Conservation (phyloP, 352 stramenopile species). For the Phytophthora foliorum region DNA sequence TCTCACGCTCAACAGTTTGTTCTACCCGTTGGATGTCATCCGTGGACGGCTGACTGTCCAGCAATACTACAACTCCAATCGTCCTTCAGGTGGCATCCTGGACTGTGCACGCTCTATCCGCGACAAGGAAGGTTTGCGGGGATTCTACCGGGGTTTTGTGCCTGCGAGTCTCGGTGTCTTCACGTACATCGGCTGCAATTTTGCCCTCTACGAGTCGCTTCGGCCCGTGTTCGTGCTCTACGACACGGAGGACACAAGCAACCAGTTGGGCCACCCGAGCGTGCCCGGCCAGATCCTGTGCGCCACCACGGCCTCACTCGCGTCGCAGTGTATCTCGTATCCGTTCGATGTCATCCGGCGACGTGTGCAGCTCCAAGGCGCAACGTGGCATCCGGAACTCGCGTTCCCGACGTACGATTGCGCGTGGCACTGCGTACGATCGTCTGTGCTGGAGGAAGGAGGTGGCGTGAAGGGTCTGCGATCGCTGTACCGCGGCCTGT, state of each 20-base stretch:
- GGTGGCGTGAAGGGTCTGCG: constrained; percentile 42
- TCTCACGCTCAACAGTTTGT: constrained; percentile 70
- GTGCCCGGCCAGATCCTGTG: constrained; percentile 85
- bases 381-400: constrained; percentile 64
- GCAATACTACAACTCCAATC: constrained; percentile 60
- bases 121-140: constrained; percentile 53
- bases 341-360: constrained; percentile 86
- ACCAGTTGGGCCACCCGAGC: constrained; percentile 71
- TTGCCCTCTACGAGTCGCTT: constrained; percentile 87
- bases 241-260: constrained; percentile 62
- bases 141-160: constrained; percentile 84
- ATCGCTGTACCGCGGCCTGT: constrained; percentile 78
- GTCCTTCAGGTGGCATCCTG: constrained; percentile 60
- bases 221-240: constrained; percentile 84
- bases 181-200: constrained; percentile 88
- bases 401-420: constrained; percentile 76
- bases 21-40: constrained; percentile 86
- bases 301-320: constrained; percentile 71
- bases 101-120: constrained; percentile 66
- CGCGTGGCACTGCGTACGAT: constrained; percentile 76
- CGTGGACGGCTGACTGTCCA: constrained; percentile 79
- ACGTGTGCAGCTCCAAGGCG: constrained; percentile 79
- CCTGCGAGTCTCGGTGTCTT: constrained; percentile 80
- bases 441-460: constrained; percentile 54
- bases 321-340: constrained; percentile 80